Evolutionary conservation across 441 rosid genomes (phyloP).

Genomic region (Erodium moschatum): DNA sequence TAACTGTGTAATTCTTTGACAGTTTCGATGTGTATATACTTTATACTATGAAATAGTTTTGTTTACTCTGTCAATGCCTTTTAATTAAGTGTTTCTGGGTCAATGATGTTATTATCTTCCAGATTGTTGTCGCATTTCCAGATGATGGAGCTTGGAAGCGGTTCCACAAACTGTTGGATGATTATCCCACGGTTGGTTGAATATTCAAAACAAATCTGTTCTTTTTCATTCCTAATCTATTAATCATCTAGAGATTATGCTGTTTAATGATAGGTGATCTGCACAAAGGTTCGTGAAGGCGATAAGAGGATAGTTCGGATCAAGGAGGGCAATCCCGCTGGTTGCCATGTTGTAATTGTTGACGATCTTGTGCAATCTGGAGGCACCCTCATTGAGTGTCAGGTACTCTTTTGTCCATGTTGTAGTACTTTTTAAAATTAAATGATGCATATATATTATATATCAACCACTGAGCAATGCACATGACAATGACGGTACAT

Average conservation of each 20-base stretch:
- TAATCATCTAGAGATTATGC: background rate
- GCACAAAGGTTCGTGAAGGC: slow-evolving; percentile 92
- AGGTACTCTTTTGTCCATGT: slow-evolving; percentile 35
- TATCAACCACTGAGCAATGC: no score
- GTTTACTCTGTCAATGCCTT: no score
- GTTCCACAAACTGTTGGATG: slow-evolving; percentile 78
- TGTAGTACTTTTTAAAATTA: no score
- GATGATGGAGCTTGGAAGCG: slow-evolving; percentile 99
- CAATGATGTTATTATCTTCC: slow-evolving; percentile 14
- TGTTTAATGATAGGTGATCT: slow-evolving; percentile 59
- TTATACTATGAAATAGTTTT: no score
- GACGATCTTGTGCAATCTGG: slow-evolving; percentile 97
- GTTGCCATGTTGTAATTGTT: slow-evolving; percentile 85
- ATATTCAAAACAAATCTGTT: no score
- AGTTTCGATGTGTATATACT: background rate
- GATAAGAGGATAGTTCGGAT: slow-evolving; percentile 85
- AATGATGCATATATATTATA: no score
- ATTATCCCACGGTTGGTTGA: slow-evolving; percentile 62
- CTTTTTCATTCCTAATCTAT: background rate
- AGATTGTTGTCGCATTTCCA: slow-evolving; percentile 90
- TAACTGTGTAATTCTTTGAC: no score
- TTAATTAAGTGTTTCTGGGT: no score
- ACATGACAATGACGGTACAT: no score
- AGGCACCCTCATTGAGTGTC: slow-evolving; percentile 94
- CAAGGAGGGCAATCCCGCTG: slow-evolving; percentile 86